These are phyloP conservation scores for Alternaria gansuensis DNA, from an alignment of 2,329 filamentous ascomycete genomes.

Conservation along the genomic window DNA sequence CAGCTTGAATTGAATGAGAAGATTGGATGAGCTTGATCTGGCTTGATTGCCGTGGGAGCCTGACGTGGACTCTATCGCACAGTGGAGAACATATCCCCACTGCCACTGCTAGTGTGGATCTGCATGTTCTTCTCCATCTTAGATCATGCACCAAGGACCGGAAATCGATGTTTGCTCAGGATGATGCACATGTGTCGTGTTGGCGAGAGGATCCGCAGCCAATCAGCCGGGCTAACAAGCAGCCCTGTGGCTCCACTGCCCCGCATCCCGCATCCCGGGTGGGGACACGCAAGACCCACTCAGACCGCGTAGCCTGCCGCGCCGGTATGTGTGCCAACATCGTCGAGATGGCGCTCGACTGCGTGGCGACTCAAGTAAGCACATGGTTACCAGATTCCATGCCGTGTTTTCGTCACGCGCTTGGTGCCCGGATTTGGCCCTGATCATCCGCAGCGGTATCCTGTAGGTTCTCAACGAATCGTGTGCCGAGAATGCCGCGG, in stretches of 20 bases:
- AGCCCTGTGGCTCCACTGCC: slow-evolving; percentile 8
- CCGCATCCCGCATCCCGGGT: slow-evolving; percentile 10
- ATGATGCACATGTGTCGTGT: slow-evolving; percentile 14
- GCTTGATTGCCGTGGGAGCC: no score
- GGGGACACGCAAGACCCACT: slow-evolving; percentile 1
- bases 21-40: no score
- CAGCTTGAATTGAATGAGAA: no score
- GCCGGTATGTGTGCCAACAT: slow-evolving; percentile 12
- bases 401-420: neutral
- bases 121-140: slow-evolving; percentile 8
- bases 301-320: neutral
- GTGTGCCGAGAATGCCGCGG: neutral
- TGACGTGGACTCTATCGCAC: slow-evolving; percentile 9
- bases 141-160: neutral
- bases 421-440: neutral
- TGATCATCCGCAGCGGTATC: neutral
- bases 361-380: neutral
- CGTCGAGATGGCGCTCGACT: slow-evolving; percentile 1
- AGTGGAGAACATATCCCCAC: neutral
- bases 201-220: neutral
- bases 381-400: neutral
- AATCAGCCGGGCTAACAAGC: slow-evolving; percentile 4
- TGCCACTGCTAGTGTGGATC: neutral
- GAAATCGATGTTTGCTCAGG: slow-evolving; percentile 12
- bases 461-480: neutral